Evolutionary conservation across 1,284 basidiomycete species (phyloP), one percentile per base, ranked within the genome.

Genomic region (Pascua sp.): DNA sequence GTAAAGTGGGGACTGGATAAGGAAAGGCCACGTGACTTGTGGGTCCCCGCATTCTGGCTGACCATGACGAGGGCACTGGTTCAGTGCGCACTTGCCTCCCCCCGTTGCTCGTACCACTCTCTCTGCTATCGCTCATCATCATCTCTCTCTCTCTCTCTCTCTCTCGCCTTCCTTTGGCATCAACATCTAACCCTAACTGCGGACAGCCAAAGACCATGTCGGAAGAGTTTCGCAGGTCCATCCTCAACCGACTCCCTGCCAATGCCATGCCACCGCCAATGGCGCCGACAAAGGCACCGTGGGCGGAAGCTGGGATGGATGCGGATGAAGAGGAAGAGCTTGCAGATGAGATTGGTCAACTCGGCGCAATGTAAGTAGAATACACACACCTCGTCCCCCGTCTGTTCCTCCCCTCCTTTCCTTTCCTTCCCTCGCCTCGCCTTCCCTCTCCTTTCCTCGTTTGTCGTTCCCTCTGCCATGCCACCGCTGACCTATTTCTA

Each of bases 331-430:
- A 84, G 2, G 82, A 82, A 10, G 83, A 86, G n/a, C 82, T 77
- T 16, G 80, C 74, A n/a, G 86, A 88, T 66, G 78, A 78, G 0
- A 67, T 90, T n/a, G 83, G 84, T 12, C 78, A 81, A 8, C 76
- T 91, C 4, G 83, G 84, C 8, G 79, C 79, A 16, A 42, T 46
- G 71, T 72, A 50, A 46, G 70, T 49, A 10, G 5, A 32, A 32
- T 7, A 32, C 24, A 32, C 24, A 32, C 7, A 32, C 24, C n/a
- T n/a, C n/a, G n/a, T n/a, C n/a, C n/a, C n/a, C n/a, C n/a, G n/a
- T n/a, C n/a, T n/a, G n/a, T n/a, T n/a, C n/a, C n/a, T n/a, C n/a
- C n/a, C n/a, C n/a, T 4, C 24, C 24, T 32, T 32, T 7, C 24
- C 24, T 32, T 7, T 3, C 24, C 24, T 32, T 32, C 24, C 24